phyloP scores from a whole-genome alignment of 495 filamentous ascomycete genomes.

The Penicillium steckii region DNA sequence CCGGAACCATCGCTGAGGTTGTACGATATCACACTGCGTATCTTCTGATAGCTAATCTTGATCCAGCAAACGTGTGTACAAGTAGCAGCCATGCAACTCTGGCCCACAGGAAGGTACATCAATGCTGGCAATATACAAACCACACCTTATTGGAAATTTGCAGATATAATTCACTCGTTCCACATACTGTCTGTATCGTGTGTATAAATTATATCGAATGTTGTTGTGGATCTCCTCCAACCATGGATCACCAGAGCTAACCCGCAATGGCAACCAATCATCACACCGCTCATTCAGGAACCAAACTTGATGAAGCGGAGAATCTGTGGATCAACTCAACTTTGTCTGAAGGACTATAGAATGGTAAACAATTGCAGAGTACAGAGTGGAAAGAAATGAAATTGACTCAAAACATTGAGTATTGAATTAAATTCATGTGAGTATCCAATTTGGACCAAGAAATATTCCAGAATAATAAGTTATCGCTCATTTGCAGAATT shows the following conservation, averaged over 20 bases:
- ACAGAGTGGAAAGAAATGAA: not conserved
- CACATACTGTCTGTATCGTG: no score
- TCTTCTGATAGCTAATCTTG: not conserved
- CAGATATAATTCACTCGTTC: no score
- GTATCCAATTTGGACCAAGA: constrained; percentile 2
- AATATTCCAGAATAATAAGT: constrained; percentile 8
- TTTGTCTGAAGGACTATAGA: not conserved
- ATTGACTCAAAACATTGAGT: not conserved
- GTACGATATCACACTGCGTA: no score
- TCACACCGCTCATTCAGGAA: not conserved
- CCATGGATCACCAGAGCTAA: not conserved
- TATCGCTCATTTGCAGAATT: constrained; percentile 24
- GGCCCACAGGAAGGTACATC: no score
- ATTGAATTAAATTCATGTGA: not conserved
- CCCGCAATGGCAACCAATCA: not conserved
- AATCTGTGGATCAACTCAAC: not conserved
- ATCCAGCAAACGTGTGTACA: not conserved
- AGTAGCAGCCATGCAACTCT: no score
- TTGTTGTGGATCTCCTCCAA: not conserved
- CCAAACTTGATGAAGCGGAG: not conserved
- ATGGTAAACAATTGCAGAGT: not conserved
- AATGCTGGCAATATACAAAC: no score
- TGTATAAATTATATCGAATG: not conserved
- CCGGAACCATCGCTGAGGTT: no score
- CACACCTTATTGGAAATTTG: no score